Conservation (phyloP, 306 rosid genomes). For the Arachis stenosperma region DNA sequence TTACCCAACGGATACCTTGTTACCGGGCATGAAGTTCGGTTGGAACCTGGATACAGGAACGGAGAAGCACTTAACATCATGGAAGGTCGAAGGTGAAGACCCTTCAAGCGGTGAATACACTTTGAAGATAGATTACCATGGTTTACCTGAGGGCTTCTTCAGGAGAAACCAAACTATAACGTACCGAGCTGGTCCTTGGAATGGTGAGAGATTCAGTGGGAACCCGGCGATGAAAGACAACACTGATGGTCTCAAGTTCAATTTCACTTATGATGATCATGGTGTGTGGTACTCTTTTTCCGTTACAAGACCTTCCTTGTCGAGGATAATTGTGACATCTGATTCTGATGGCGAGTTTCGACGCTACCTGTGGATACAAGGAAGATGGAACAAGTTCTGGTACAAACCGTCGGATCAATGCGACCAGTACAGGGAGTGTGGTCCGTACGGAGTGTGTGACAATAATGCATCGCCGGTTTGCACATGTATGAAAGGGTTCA, state of each 20-base stretch:
- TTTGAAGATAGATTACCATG: constrained; percentile 53
- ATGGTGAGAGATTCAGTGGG: constrained; percentile 71
- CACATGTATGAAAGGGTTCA: constrained; percentile 64
- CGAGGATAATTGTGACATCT: constrained; percentile 49
- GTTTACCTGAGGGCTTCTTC: constrained; percentile 63
- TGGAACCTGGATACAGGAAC: constrained; percentile 53
- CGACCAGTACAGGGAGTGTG: constrained; percentile 54
- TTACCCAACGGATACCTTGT: constrained; percentile 63
- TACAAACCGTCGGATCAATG: constrained; percentile 73
- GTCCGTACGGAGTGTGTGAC: constrained; percentile 67
- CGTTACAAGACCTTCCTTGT: constrained; percentile 24
- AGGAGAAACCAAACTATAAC: not conserved
- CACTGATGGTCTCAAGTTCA: constrained; percentile 42
- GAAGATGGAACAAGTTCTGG: constrained; percentile 63
- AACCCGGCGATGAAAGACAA: constrained; percentile 65
- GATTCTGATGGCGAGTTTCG: constrained; percentile 41
- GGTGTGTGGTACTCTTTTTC: constrained; percentile 57
- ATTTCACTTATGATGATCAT: constrained; percentile 38
- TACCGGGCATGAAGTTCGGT: constrained; percentile 75
- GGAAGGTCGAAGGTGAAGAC: constrained; percentile 49
- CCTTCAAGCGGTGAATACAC: constrained; percentile 61
- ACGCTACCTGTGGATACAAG: constrained; percentile 52
- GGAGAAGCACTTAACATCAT: constrained; percentile 57
- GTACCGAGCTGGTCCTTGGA: constrained; percentile 83
- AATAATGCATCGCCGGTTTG: constrained; percentile 66